These are phyloP conservation scores for Cyberlindnera bimundalis DNA, from an alignment of 805 yeast genomes.

Conservation along the genomic window DNA sequence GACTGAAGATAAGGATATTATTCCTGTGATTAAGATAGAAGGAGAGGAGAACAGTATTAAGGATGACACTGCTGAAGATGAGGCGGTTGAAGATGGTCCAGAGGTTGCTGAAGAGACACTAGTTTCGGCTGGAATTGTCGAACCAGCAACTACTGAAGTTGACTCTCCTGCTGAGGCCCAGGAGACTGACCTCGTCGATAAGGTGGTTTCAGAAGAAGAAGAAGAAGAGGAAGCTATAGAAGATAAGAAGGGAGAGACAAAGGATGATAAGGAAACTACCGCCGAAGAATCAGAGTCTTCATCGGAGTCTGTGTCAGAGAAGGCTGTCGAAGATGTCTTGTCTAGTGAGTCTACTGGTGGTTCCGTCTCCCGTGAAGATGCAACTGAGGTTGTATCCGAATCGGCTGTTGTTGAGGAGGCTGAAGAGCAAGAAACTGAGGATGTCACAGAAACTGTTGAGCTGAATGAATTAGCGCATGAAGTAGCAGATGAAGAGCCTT, in stretches of 20 bases:
- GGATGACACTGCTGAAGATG: neutral
- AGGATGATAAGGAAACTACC: neutral
- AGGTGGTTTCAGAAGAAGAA: neutral
- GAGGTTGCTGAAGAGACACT: neutral
- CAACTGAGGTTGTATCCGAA: neutral
- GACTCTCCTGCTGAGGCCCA: constrained; percentile 2
- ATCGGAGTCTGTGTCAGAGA: neutral
- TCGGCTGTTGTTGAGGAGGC: neutral
- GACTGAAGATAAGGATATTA: neutral
- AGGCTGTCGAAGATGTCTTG: neutral
- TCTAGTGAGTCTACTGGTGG: constrained; percentile 1
- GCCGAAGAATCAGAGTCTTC: neutral
- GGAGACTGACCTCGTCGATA: neutral
- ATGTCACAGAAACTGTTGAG: neutral
- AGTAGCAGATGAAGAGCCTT: too few species aligned
- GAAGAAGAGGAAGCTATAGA: neutral
- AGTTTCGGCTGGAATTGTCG: neutral
- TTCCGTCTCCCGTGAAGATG: too few species aligned
- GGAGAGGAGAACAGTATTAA: neutral
- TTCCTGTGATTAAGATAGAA: too few species aligned
- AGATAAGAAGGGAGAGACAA: neutral
- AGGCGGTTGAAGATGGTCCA: neutral
- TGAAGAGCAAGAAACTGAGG: constrained; percentile 1
- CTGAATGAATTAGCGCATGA: neutral
- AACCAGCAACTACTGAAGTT: constrained; percentile 9